Conservation (phyloP, 192 early-diverging fungal species). For the Spinellus fusiger region DNA sequence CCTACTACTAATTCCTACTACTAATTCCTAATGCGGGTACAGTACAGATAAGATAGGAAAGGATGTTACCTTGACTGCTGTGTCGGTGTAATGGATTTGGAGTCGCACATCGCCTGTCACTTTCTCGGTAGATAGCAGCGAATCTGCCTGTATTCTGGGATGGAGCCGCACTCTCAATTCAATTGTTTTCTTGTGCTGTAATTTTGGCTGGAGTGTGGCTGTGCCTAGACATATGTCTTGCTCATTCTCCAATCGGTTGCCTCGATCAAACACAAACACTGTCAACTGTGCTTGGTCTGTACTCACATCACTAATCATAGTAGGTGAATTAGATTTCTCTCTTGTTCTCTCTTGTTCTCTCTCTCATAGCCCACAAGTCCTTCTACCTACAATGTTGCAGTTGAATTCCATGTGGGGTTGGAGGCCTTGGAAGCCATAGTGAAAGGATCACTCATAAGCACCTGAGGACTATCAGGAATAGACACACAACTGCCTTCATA, state of each 20-base stretch:
- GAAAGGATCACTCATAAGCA: conserved; percentile 4
- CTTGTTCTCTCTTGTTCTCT: not conserved
- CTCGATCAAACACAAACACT: conserved; percentile 36
- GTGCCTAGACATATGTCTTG: conserved; percentile 38
- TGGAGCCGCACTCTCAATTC: conserved; percentile 40
- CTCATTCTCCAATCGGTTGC: conserved; percentile 18
- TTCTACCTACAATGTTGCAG: not conserved
- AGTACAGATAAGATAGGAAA: not conserved
- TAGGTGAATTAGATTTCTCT: not conserved
- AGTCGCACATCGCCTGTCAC: conserved; percentile 44
- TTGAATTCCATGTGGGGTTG: not conserved
- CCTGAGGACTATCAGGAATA: conserved; percentile 21
- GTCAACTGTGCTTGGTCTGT: conserved; percentile 27
- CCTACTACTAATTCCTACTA: too few relatives aligned
- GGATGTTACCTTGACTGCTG: not conserved
- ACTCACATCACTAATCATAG: conserved; percentile 34
- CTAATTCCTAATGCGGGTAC: too few relatives aligned
- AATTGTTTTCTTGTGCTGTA: conserved; percentile 34
- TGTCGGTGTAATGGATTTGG: conserved; percentile 33
- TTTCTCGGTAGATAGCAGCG: not conserved
- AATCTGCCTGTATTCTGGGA: conserved; percentile 7
- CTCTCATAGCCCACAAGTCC: not conserved
- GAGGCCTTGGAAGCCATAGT: not conserved
- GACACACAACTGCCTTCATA: conserved; percentile 36
- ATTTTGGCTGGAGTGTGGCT: conserved; percentile 36